phyloP scores from a whole-genome alignment of 768 basidiomycete species.

The Lactarius akahatsu region DNA sequence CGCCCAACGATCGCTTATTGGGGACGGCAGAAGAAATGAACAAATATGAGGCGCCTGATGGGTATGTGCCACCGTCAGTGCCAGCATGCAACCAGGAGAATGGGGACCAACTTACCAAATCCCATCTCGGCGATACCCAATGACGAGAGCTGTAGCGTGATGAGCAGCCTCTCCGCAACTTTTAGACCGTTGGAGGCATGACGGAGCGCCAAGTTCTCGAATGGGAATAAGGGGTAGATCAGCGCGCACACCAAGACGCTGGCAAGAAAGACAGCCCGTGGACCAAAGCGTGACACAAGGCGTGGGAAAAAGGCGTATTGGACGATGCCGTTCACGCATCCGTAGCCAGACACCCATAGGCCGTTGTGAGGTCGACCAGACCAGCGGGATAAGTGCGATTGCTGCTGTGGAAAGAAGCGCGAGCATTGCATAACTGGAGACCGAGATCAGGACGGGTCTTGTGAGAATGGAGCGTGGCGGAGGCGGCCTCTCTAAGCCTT shows the following conservation, averaged over 20 bases:
- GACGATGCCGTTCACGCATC: constrained; percentile 39
- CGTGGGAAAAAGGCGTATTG: constrained; percentile 41
- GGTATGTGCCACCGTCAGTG: background rate
- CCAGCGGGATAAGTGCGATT: constrained; percentile 45
- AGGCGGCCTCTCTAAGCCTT: constrained; percentile 18
- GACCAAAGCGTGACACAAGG: constrained; percentile 38
- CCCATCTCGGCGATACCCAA: background rate
- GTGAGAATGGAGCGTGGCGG: constrained; percentile 35
- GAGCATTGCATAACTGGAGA: constrained; percentile 44
- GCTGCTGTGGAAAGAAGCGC: constrained; percentile 43
- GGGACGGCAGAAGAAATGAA: constrained; percentile 64
- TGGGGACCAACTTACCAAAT: background rate
- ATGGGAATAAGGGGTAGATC: constrained; percentile 34
- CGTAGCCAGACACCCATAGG: constrained; percentile 38
- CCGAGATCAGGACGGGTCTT: constrained; percentile 39
- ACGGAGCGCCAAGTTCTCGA: constrained; percentile 9
- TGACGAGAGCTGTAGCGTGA: background rate
- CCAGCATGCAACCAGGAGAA: background rate
- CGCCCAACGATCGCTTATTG: constrained; percentile 60
- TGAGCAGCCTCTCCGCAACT: background rate
- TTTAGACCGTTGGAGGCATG: background rate
- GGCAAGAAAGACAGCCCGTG: constrained; percentile 35
- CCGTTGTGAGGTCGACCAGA: constrained; percentile 44
- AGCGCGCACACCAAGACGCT: constrained; percentile 32
- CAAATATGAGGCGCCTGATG: constrained; percentile 62